phyloP scores from a whole-genome alignment of 805 yeast species.

The Wickerhamomyces subpelliculosus region DNA sequence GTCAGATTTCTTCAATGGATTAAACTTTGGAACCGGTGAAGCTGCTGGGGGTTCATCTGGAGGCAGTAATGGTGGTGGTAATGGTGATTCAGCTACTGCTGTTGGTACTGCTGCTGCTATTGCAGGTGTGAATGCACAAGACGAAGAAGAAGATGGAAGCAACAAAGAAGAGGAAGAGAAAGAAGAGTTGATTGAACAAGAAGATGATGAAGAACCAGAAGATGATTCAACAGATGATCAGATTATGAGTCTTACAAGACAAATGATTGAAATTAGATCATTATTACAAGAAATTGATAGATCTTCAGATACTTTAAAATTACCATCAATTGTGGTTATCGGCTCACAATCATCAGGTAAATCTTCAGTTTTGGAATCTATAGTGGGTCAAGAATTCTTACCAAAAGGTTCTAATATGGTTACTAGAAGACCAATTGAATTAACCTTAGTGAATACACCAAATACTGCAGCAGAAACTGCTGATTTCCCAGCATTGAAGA shows the following conservation, averaged over 20 bases:
- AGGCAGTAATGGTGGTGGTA: conserved; percentile 11
- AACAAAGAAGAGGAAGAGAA: conserved; percentile 32
- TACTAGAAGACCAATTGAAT: conserved; percentile 93
- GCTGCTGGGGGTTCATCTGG: conserved; percentile 19
- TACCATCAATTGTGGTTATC: conserved; percentile 93
- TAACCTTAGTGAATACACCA: conserved; percentile 88
- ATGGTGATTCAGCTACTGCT: conserved; percentile 24
- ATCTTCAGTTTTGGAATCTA: conserved; percentile 90
- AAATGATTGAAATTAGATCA: conserved; percentile 93
- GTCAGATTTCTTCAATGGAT: conserved; percentile 17
- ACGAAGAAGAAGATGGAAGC: conserved; percentile 31
- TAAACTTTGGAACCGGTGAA: conserved; percentile 23
- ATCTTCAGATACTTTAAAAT: conserved; percentile 61
- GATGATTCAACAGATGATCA: conserved; percentile 63
- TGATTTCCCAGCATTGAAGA: conserved; percentile 85
- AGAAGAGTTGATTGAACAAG: conserved; percentile 28
- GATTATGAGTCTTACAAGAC: conserved; percentile 83
- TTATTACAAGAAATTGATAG: conserved; percentile 71
- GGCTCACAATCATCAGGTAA: conserved; percentile 98
- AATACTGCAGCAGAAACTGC: conserved; percentile 75
- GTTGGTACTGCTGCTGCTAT: conserved; percentile 37
- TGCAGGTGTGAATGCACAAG: conserved; percentile 38
- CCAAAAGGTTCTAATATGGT: conserved; percentile 99
- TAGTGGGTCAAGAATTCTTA: conserved; percentile 95
- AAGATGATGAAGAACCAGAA: conserved; percentile 45